These are phyloP conservation scores for Bipolaris cookei DNA, from an alignment of 2,329 filamentous ascomycete genomes.

Conservation along the genomic window DNA sequence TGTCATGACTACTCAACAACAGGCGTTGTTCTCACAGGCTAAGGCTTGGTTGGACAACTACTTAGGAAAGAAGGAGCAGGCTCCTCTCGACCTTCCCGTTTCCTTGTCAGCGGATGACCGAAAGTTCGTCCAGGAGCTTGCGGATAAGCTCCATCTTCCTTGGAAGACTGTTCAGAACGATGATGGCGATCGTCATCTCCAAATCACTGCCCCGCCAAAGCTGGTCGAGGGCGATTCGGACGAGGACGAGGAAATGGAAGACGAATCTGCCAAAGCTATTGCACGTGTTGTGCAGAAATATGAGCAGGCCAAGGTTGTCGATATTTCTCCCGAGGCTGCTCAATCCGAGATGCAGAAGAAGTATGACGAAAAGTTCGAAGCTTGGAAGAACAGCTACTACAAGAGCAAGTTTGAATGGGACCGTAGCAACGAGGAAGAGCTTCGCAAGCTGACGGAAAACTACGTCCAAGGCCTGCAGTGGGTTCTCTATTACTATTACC, in stretches of 20 bases:
- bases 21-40: slow-evolving; percentile 79
- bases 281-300: slow-evolving; percentile 87
- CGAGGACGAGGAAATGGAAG: slow-evolving; percentile 74
- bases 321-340: slow-evolving; percentile 78
- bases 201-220: slow-evolving; percentile 65
- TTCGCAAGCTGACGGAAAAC: slow-evolving; percentile 86
- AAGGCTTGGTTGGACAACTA: slow-evolving; percentile 81
- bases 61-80: slow-evolving; percentile 50
- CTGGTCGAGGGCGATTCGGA: slow-evolving; percentile 61
- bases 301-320: slow-evolving; percentile 85
- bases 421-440: slow-evolving; percentile 77
- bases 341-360: slow-evolving; percentile 79
- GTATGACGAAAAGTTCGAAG: slow-evolving; percentile 86
- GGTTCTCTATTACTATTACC: slow-evolving; percentile 98
- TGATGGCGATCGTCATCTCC: slow-evolving; percentile 69
- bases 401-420: slow-evolving; percentile 89
- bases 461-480: slow-evolving; percentile 97
- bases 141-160: slow-evolving; percentile 69
- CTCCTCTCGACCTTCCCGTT: slow-evolving; percentile 73
- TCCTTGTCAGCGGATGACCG: slow-evolving; percentile 82
- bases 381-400: slow-evolving; percentile 97
- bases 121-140: slow-evolving; percentile 89
- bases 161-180: slow-evolving; percentile 71
- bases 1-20: slow-evolving; percentile 79
- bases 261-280: slow-evolving; percentile 83